Conservation (phyloP, 768 basidiomycete genomes). For the Leccinum ochraceum region DNA sequence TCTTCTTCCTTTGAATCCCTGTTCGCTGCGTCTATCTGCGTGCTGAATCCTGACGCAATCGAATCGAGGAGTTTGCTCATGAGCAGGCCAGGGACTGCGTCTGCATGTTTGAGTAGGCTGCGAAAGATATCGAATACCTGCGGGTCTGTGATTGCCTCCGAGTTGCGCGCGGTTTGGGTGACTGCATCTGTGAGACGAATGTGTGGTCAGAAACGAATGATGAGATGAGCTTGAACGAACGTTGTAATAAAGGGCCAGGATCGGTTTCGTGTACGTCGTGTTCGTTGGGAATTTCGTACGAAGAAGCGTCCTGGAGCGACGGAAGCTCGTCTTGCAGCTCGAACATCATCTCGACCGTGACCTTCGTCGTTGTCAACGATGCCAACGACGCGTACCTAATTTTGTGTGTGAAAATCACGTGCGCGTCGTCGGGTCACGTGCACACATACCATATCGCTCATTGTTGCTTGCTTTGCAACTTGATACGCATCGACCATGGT, state of each 20-base stretch:
- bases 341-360: constrained; percentile 50
- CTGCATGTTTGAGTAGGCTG: constrained; percentile 75
- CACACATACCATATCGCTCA: not conserved
- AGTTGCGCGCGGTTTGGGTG: constrained; percentile 72
- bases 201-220: constrained; percentile 7
- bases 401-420: constrained; percentile 24
- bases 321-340: constrained; percentile 81
- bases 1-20: constrained; percentile 72
- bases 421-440: constrained; percentile 24
- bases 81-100: constrained; percentile 56
- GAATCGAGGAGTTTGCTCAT: constrained; percentile 91
- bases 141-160: constrained; percentile 66
- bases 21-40: constrained; percentile 71
- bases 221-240: constrained; percentile 34
- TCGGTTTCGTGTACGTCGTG: constrained; percentile 62
- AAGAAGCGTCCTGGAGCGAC: constrained; percentile 56
- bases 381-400: constrained; percentile 12
- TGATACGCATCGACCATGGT: constrained; percentile 23
- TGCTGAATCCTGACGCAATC: constrained; percentile 70
- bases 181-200: constrained; percentile 60
- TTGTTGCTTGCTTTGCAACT: not conserved
- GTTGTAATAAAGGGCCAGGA: constrained; percentile 57
- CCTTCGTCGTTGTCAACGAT: constrained; percentile 6
- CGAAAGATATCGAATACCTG: constrained; percentile 82
- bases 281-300: constrained; percentile 70